phyloP scores from a whole-genome alignment of 1,139 yeast genomes.

The Blastobotrys apis region DNA sequence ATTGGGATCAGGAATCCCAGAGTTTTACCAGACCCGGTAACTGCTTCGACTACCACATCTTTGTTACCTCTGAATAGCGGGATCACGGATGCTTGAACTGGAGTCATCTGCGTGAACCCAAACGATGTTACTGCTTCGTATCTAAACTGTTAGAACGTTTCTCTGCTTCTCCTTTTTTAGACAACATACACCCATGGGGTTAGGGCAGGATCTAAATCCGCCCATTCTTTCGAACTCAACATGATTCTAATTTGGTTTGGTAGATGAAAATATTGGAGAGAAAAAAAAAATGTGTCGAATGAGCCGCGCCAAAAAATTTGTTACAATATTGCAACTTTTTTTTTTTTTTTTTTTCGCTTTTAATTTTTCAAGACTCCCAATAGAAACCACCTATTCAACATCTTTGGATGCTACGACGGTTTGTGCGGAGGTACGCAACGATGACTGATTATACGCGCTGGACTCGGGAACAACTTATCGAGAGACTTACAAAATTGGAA shows the following conservation, averaged over 20 bases:
- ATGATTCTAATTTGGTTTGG: conserved; percentile 1
- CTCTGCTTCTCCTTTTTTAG: too few species aligned
- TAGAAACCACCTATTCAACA: too few species aligned
- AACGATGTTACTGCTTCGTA: conserved; percentile 62
- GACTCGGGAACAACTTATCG: conserved; percentile 51
- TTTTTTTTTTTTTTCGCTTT: not conserved
- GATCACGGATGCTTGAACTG: conserved; percentile 94
- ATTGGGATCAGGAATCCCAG: conserved; percentile 82
- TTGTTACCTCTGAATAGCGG: conserved; percentile 85
- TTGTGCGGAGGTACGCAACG: not conserved
- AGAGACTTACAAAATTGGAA: conserved; percentile 49
- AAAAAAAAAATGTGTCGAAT: conserved; percentile 2
- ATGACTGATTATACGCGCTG: conserved; percentile 42
- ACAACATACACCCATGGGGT: conserved; percentile 31
- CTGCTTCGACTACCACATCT: conserved; percentile 93
- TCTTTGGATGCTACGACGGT: not conserved
- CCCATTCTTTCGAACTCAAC: conserved; percentile 30
- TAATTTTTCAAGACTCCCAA: too few species aligned
- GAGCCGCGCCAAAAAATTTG: conserved; percentile 7
- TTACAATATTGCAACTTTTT: not conserved
- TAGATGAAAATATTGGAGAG: not conserved
- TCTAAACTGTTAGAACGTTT: conserved; percentile 14
- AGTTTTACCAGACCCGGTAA: conserved; percentile 96
- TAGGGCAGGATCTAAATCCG: conserved; percentile 26
- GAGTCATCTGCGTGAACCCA: conserved; percentile 86